Base-by-base conservation (phyloP, 495 filamentous ascomycete genomes). In the Neurospora sp. region DNA sequence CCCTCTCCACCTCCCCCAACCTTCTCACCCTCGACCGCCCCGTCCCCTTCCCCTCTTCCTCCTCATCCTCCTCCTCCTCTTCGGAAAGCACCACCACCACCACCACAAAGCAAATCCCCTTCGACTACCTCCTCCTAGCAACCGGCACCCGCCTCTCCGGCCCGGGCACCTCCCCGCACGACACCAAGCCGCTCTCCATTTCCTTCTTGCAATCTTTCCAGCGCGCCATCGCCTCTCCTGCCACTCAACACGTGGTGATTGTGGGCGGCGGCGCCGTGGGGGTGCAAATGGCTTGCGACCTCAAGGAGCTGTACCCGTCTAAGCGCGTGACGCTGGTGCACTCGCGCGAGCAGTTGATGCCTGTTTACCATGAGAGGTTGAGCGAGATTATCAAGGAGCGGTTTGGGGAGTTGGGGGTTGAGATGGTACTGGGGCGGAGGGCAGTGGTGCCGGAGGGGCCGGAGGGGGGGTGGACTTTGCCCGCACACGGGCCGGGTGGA, bases 211-310 rank as follows among this genome's bases (percentile, higher is more conserved):
- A 76, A 17, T 65, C 10, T 3, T 79, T 82, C 69, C 83, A 86
- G 27, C 31, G 41, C 7, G 68, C 38, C 20, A 78, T 86, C 27
- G 35, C 70, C 16, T 8, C 59, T 1, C 77, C 86, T 4, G 73
- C 78, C 10, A 84, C 82, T 0, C 14, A 31, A 1, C 48, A 59
- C 20, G 83, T 90, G 74, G 75, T 84, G 4, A 82, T 91, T 40
- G 80, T 89, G 4, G 89, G 89, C 9, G 89, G 88, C 8, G 89
- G 89, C 9, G 87, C 89, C 4, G 88, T 89, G 0, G 88, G 88
- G 0, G 84, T 90, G 12, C 85, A 91, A 75, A 84, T 89, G 80
- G 87, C 88, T 1, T 83, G 84, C 16, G 89, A 91, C 74, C 75
- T 89, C 37, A 89, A 89, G 75, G 86, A 86, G 69, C 77, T 82